These are phyloP conservation scores for Ilex asprella DNA, from an alignment of 257 asterid species.

Conservation along the genomic window DNA sequence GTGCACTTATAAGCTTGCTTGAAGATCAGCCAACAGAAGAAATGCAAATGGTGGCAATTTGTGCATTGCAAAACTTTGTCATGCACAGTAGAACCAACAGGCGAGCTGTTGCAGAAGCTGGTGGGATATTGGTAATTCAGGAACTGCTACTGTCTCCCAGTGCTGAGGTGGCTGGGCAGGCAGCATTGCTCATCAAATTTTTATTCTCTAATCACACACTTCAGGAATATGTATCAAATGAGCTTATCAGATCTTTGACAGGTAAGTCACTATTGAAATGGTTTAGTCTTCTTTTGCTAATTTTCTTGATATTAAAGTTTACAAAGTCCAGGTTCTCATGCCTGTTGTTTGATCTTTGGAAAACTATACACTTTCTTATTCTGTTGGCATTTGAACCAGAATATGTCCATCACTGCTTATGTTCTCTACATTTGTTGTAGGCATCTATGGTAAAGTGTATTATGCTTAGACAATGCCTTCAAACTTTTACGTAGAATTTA, in stretches of 20 bases:
- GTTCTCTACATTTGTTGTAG: too few relatives aligned
- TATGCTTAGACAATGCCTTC: too few relatives aligned
- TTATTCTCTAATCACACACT: slow-evolving; percentile 85
- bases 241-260: slow-evolving; percentile 69
- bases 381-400: too few relatives aligned
- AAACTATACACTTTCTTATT: too few relatives aligned
- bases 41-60: slow-evolving; percentile 66
- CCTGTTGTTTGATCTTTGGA: background rate
- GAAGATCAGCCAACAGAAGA: slow-evolving; percentile 74
- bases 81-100: slow-evolving; percentile 81
- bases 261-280: slow-evolving; percentile 34
- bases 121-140: slow-evolving; percentile 73
- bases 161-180: slow-evolving; percentile 61
- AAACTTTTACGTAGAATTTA: too few relatives aligned
- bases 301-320: background rate
- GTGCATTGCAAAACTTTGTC: slow-evolving; percentile 80
- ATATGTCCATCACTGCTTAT: too few relatives aligned
- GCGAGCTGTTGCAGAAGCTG: slow-evolving; percentile 82
- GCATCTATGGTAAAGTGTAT: too few relatives aligned
- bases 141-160: slow-evolving; percentile 54
- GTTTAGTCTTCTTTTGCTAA: background rate
- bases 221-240: slow-evolving; percentile 77
- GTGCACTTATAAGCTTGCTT: slow-evolving; percentile 58
- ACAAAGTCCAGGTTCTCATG: background rate
- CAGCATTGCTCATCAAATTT: slow-evolving; percentile 59